Base-by-base conservation (phyloP, 805 yeast genomes). In the Cyberlindnera samutprakarnensis region DNA sequence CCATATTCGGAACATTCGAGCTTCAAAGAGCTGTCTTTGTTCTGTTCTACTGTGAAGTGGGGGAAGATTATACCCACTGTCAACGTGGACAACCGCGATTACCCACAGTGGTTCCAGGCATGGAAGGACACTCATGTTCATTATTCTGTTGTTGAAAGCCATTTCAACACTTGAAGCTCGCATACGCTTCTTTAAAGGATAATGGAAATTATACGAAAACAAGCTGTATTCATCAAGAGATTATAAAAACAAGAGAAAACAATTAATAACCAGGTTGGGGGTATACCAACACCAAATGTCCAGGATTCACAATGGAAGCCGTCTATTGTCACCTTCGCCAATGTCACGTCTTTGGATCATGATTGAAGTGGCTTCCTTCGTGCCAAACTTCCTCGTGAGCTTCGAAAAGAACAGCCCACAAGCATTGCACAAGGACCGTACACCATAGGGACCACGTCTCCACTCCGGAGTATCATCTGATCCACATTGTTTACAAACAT, bases 1-100 rank as follows among this genome's bases (percentile, higher is more conserved):
- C 97, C 98, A 0, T 92, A 92, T 49, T 80, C 94, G 48, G 98
- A 92, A 51, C 98, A 92, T 58, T 85, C 95, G 9, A 84, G 95
- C 36, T 90, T 77, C 47, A 61, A 81, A 23, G 98, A 92, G 47
- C 62, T 92, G 23, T 66, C 78, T 10, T 66, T 68, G 33, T 84
- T 90, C 49, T 70, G 79, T 15, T 59, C 69, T 3, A 56, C 67
- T 15, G 43, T 85, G 25, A 54, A 67, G 7, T 68, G 74, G 41
- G 56, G 57, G 0, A 47, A 64, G 25, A 69, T 85, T 11, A 73
- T 87, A 7, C 92, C 96, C 0, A 92, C 98, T 0, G 98, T 90
- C 5, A 74, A 72, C 35, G 43, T 55, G 7, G 46, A 58, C 9
- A 51, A 52, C 25, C 36, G 35, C 12, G 57, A 56, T 19, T 39